Base-by-base conservation (phyloP, 345 rosid genomes). In the Tarenaya hassleriana region DNA sequence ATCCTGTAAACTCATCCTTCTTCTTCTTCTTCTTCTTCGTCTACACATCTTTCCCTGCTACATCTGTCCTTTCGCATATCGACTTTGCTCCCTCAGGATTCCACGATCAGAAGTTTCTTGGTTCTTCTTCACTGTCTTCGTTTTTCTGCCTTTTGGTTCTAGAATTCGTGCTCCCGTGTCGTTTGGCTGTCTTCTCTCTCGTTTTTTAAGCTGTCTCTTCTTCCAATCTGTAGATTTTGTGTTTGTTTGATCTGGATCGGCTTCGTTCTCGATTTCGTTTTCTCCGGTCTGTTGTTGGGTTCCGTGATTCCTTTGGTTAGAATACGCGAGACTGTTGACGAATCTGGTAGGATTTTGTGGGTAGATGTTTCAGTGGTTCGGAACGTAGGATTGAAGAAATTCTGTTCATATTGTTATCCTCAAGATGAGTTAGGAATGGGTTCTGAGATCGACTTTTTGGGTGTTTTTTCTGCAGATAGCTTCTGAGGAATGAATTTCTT, bases 401-500 rank as follows among this genome's bases (percentile, higher is more conserved):
- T 20, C 7, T 14, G 33, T 5, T 45, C 19, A 10, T 7, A 37
- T 7, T 11, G 10, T 37, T 10, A 4, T 37, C 1, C 35, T 7
- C 5, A 7, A 7, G 24, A 35, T 50, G 31, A 46, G 39, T 52
- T 35, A 13, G 14, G 12, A 35, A 8, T 21, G 2, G 3, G 37
- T 63, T 32, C 21, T 60, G 17, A 47, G 61, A 60, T 66, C 34
- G 52, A 66, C 64, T 55, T 55, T 62, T 53, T 27, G 34, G 29
- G 14, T 35, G n/a, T 46, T 46, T 50, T 14, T 14, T 37, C 4
- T 14, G n/a, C n/a, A 37, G n/a, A 37, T 37, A 37, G 9, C 1
- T 37, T 50, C 41, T 58, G 64, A 59, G 66, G 56, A 11, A 92
- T 92, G 98, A 92, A 92, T 76, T 92, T 88, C 69, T 81, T 83